Evolutionary conservation across 441 rosid genomes (phyloP).

Genomic region (Eugenia klotzschiana): DNA sequence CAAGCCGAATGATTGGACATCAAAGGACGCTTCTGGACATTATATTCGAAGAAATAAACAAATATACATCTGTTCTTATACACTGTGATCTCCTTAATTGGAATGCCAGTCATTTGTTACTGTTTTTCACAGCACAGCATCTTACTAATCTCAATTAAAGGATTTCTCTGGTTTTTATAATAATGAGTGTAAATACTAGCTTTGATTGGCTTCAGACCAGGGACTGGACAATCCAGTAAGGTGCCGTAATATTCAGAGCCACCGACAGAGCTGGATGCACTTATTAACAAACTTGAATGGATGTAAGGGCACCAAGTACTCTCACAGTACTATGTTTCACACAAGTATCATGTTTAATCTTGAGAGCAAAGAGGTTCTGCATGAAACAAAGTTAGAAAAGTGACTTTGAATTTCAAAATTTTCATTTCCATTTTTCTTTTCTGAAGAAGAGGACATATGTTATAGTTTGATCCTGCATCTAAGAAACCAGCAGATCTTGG

Average conservation of each 20-base stretch:
- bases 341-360: background rate
- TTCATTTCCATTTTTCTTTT: background rate
- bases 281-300: background rate
- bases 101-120: background rate
- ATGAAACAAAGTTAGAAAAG: background rate
- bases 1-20: background rate
- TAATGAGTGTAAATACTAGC: background rate
- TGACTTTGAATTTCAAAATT: background rate
- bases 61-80: background rate
- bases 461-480: no score
- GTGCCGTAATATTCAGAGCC: background rate
- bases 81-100: background rate
- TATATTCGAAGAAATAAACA: no score
- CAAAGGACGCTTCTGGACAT: background rate
- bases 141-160: background rate
- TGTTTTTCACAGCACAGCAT: background rate
- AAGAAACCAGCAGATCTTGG: background rate
- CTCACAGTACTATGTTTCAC: background rate
- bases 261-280: background rate
- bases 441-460: background rate
- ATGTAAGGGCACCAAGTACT: background rate
- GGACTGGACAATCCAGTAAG: background rate
- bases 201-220: background rate
- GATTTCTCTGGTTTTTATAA: background rate
- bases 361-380: background rate